Base-by-base conservation (phyloP, 805 yeast genomes). In the Wickerhamiella galacta region DNA sequence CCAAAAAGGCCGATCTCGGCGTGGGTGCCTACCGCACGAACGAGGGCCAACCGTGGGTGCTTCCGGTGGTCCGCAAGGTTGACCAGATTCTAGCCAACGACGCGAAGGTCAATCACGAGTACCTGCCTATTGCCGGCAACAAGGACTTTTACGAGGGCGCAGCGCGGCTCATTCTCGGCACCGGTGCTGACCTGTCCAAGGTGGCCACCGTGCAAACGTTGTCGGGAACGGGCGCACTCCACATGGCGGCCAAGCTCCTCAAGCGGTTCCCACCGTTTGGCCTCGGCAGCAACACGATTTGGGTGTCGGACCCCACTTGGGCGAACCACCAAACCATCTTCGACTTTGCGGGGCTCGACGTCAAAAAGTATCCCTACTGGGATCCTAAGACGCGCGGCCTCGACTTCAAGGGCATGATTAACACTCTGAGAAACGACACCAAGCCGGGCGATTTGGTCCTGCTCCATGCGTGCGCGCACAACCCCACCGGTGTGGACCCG, bases 401-500 rank as follows among this genome's bases (percentile, higher is more conserved):
- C 45, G 77, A 80, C 52, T 55, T 85, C 38, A 61, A 67, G 6
- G 93, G 83, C 1, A 72, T 75, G 49, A 44, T 85, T 23, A 43
- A 47, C 9, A 59, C 81, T 28, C 74, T 87, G 41, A 61, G 68
- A 30, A 36, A 53, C 15, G 42, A 38, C 16, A 92, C 95, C 9
- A 75, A 76, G 34, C 52, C 54, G 6, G 93, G 93, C 31, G 81
- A 93, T 6, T 61, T 82, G 28, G 73, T 87, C 45, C 56, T 87
- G 37, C 64, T 87, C 39, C 98, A 87, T 53, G 83, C 96, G 3
- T 85, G 95, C 56, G 96, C 96, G 21, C 98, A 87, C 59, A 87
- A 87, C 56, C 96, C 98, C 38, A 87, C 96, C 16, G 98, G 96
- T 26, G 71, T 87, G 45, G 98, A 87, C 55, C 96, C 96, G 36